Evolutionary conservation across 176 grass and related monocot species (phyloP).

Genomic region (Avena atlantica): DNA sequence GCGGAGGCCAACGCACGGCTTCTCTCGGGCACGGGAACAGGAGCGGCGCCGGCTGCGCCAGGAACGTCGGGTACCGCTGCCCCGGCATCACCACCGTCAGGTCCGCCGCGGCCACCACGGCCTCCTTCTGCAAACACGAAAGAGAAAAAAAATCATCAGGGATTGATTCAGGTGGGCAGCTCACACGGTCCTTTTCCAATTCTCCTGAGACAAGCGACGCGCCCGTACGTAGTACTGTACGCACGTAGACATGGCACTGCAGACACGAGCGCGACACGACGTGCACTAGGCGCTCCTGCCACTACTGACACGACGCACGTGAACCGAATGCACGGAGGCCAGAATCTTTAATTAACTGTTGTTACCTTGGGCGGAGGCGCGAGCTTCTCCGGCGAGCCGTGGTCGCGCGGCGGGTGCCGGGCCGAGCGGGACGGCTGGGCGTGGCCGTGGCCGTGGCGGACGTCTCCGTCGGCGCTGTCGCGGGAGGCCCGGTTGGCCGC

Average conservation of each 20-base stretch:
- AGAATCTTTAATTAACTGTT: neutral
- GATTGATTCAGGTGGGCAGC: conserved; percentile 3
- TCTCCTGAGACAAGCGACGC: neutral
- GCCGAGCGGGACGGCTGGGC: neutral
- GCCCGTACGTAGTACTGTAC: neutral
- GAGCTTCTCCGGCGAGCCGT: conserved; percentile 56
- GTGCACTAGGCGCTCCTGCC: neutral
- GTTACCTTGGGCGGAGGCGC: conserved; percentile 45
- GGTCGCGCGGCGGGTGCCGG: neutral
- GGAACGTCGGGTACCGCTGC: conserved; percentile 83
- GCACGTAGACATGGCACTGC: conserved; percentile 15
- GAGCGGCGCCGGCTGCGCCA: conserved; percentile 88
- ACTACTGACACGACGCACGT: conserved; percentile 33
- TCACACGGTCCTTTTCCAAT: neutral
- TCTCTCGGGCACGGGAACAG: conserved; percentile 66
- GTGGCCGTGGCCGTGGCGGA: neutral
- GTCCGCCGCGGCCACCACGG: conserved; percentile 29
- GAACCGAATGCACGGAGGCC: conserved; percentile 12
- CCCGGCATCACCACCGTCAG: conserved; percentile 97
- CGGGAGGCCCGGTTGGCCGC: conserved; percentile 49
- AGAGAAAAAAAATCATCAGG: neutral
- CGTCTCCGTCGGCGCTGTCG: neutral
- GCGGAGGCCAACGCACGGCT: conserved; percentile 71
- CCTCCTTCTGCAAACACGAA: conserved; percentile 47
- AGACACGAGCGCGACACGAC: conserved; percentile 21